Base-by-base conservation (phyloP, 2,329 filamentous ascomycete species). In the Penicillium nordicum region DNA sequence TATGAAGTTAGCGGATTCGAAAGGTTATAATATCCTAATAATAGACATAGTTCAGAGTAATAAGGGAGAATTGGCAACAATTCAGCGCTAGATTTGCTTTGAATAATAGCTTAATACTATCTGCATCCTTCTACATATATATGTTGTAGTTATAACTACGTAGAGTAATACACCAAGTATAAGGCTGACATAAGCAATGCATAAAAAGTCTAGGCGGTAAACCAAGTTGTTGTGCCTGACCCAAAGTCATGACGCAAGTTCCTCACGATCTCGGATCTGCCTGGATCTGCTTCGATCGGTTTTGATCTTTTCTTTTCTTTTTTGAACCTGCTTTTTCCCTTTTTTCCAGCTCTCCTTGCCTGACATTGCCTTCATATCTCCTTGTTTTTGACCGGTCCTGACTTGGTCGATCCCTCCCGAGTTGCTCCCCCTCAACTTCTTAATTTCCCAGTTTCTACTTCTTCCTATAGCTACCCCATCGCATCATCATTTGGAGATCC, bases 201-300 rank as follows among this genome's bases (percentile, higher is more conserved):
- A 32, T 36, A 46, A 34, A 44, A 44, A 43, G 7, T 12, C 25
- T 32, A 50, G 37, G 36, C 47, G 46, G 32, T 40, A 41, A 50
- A 47, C 25, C 16, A 29, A 25, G 18, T 49, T 21, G 1, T 48
- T 23, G 38, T 62, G 51, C 61, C 58, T 61, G 62, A 59, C 46
- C 55, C 49, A 50, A 48, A 64, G 63, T 63, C 63, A 66, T 66
- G 64, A 66, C 64, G 64, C 63, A 66, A 65, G 45, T 63, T 56
- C 42, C 16, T 50, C 46, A 37, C 47, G 43, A 46, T 52, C 40
- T 57, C 54, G 50, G 45, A 55, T 59, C 52, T 56, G 54, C 48
- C 46, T 43, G 57, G 47, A 38, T 41, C 48, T 38, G 47, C 44
- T 42, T 45, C 12, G 44, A 37, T 47, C 11, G 11, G 23, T 42